Base-by-base conservation (phyloP, 2,329 filamentous ascomycete species). In the Sodiomyces alkalinus region DNA sequence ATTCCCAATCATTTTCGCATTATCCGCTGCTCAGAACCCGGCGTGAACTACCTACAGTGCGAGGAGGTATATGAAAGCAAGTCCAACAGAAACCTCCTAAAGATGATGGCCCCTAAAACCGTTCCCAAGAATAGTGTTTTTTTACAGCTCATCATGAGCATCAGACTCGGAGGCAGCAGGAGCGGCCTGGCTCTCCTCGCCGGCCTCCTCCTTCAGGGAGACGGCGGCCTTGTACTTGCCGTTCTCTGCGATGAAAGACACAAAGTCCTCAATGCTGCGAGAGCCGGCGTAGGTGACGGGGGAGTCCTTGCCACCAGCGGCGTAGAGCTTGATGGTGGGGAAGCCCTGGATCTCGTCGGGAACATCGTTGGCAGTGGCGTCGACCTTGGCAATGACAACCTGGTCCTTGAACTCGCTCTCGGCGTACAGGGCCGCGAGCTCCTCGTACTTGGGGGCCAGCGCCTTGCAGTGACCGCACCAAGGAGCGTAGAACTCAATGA, bases 401-500 rank as follows among this genome's bases (percentile, higher is more conserved):
- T 83, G 76, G 61, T 75, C 67, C 55, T 80, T 80, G 59, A 75
- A 79, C 43, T 80, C 76, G 63, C 78, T 64, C 73, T 73, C 56
- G 71, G 73, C 65, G 62, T 83, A 94, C 34, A 74, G 65, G 34
- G 66, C 56, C 32, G 72, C 90, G 34, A 98, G 80, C 56, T 94
- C 82, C 39, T 98, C 90, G 58, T 94, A 98, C 57, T 93, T 78
- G 47, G 90, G 90, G 32, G 90, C 87, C 37, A 98, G 78, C 56
- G 74, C 86, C 74, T 96, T 96, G 82, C 90, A 98, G 74, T 98
- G 90, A 45, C 90, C 90, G 55, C 90, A 98, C 90, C 90, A 98
- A 39, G 90, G 90, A 34, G 90, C 90, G 64, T 98, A 98, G 66
- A 93, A 96, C 67, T 98, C 90, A 39, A 98, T 61, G 41, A 98